A percentile compares a stretch with the other conserved stretches of the same genome.
Conservation (phyloP, 495 filamentous ascomycete genomes). For the Glarea lozoyensis region DNA sequence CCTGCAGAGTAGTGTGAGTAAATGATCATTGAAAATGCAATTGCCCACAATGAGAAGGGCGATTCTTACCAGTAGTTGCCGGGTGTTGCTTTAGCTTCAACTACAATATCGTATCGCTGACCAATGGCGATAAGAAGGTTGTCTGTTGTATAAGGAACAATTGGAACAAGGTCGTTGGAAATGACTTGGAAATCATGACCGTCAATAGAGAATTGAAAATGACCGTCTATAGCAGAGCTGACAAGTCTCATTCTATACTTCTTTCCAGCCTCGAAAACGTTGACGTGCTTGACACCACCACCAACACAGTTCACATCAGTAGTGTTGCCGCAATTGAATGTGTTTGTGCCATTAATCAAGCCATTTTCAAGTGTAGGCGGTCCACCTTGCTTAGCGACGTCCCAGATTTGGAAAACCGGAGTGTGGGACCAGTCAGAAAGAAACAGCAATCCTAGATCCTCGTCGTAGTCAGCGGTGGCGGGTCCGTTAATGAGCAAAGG, state of each 20-base stretch:
- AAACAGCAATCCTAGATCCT: constrained; percentile 38
- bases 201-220: constrained; percentile 43
- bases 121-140: constrained; percentile 53
- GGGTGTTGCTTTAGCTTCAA: constrained; percentile 44
- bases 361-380: constrained; percentile 18
- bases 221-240: constrained; percentile 43
- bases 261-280: constrained; percentile 33
- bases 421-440: constrained; percentile 41
- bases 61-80: constrained; percentile 65
- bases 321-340: constrained; percentile 36
- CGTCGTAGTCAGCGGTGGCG: constrained; percentile 29
- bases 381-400: constrained; percentile 24
- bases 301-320: constrained; percentile 27
- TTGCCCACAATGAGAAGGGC: constrained; percentile 39
- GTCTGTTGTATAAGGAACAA: constrained; percentile 32
- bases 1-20: too few relatives aligned
- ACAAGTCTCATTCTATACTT: constrained; percentile 40
- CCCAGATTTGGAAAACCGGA: constrained; percentile 28
- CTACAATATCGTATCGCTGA: constrained; percentile 62
- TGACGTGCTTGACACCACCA: constrained; percentile 36
- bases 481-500: constrained; percentile 34
- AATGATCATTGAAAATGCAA: constrained; percentile 27
- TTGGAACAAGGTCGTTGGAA: constrained; percentile 40
- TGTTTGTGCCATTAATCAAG: constrained; percentile 21
- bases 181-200: constrained; percentile 41